These are phyloP conservation scores for Calocera cornea DNA, from an alignment of 768 basidiomycete species.

Conservation along the genomic window DNA sequence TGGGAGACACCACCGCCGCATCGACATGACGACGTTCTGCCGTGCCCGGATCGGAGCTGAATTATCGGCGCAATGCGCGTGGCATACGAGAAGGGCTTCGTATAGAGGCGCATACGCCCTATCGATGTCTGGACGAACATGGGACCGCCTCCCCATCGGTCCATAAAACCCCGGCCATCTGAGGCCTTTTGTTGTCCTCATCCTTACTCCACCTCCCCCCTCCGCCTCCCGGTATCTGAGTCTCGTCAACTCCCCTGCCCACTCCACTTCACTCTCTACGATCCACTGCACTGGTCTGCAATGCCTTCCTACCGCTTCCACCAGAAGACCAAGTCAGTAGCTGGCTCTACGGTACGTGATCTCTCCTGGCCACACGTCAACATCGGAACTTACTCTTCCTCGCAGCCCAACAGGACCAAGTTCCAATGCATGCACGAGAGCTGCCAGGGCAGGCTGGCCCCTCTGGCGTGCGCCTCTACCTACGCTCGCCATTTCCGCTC, in stretches of 20 bases:
- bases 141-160: neutral
- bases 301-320: conserved; percentile 2
- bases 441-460: neutral
- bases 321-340: neutral
- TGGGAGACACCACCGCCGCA: neutral
- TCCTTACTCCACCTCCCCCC: neutral
- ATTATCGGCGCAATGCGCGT: neutral
- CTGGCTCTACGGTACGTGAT: conserved; percentile 1
- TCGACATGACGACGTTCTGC: neutral
- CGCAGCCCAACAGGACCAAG: neutral
- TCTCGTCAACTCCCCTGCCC: neutral
- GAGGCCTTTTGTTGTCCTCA: neutral
- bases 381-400: neutral
- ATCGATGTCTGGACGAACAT: neutral
- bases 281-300: conserved; percentile 1
- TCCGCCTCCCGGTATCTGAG: neutral
- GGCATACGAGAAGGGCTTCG: neutral
- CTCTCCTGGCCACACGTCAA: neutral
- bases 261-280: neutral
- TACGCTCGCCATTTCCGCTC: neutral
- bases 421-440: neutral
- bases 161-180: conserved; percentile 1
- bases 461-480: neutral
- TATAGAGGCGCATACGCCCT: neutral
- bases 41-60: neutral